phyloP scores from a whole-genome alignment of 2,329 filamentous ascomycete species.

The Neocucurbitaria cava region DNA sequence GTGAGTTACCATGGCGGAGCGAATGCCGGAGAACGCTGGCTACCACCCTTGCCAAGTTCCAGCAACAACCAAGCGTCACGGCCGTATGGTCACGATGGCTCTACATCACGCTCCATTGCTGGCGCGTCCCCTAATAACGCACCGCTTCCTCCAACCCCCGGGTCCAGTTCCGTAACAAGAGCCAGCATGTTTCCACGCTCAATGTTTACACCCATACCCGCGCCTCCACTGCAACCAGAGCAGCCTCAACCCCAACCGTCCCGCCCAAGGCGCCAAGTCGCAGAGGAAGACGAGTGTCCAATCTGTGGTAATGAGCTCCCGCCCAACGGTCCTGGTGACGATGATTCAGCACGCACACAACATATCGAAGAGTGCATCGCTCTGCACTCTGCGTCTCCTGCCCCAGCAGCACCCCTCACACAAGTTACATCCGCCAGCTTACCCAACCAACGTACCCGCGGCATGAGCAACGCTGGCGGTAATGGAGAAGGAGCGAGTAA shows the following conservation, averaged over 20 bases:
- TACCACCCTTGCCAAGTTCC: constrained; percentile 28
- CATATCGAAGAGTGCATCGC: constrained; percentile 55
- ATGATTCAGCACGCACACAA: constrained; percentile 50
- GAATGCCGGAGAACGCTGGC: constrained; percentile 31
- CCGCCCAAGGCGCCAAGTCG: constrained; percentile 40
- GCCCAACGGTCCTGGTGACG: constrained; percentile 50
- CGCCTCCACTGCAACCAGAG: constrained; percentile 16
- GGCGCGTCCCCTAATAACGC: constrained; percentile 10
- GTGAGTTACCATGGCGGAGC: constrained; percentile 34
- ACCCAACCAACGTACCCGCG: constrained; percentile 38
- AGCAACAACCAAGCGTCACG: constrained; percentile 17
- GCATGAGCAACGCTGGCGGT: constrained; percentile 37
- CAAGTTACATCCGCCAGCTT: constrained; percentile 35
- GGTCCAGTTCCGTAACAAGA: constrained; percentile 16
- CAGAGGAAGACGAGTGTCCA: constrained; percentile 80
- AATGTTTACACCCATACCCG: constrained; percentile 18
- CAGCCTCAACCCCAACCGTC: constrained; percentile 28
- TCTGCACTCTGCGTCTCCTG: constrained; percentile 34
- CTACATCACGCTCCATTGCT: constrained; percentile 15
- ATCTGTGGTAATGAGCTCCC: constrained; percentile 77
- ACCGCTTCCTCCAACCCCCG: constrained; percentile 10
- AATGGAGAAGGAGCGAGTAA: constrained; percentile 35
- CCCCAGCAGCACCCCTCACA: constrained; percentile 15
- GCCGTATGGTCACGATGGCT: constrained; percentile 13
- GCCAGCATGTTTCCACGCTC: constrained; percentile 25